Evolutionary conservation across 768 basidiomycete genomes (phyloP).

Genomic region (Tylopilus felleus): DNA sequence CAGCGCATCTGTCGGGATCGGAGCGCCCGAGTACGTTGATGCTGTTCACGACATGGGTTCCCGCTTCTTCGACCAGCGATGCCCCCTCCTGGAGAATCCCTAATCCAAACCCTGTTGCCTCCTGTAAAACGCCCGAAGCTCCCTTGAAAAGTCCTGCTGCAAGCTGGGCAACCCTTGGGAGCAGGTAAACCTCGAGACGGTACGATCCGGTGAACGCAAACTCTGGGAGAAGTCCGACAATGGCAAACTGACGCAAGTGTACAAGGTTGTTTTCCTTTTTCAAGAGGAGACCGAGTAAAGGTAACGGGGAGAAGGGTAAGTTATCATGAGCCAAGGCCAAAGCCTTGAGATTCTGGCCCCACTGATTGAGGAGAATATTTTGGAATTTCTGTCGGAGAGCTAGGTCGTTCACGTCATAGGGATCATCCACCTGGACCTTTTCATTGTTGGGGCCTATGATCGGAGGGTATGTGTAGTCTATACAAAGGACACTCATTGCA

Average conservation of each 20-base stretch:
- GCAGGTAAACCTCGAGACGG: slow-evolving; percentile 18
- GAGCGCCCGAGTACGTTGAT: slow-evolving; percentile 12
- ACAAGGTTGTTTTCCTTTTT: not conserved
- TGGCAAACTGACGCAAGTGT: slow-evolving; percentile 5
- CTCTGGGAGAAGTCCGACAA: slow-evolving; percentile 11
- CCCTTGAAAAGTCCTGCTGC: not conserved
- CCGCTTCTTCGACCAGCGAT: not conserved
- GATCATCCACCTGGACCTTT: slow-evolving; percentile 13
- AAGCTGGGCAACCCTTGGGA: not conserved
- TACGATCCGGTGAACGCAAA: slow-evolving; percentile 19
- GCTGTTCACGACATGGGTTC: slow-evolving; percentile 10
- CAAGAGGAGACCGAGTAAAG: not conserved
- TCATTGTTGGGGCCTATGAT: slow-evolving; percentile 9
- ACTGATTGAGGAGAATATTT: slow-evolving; percentile 3
- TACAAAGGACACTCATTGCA: not conserved
- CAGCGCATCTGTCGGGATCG: slow-evolving; percentile 3
- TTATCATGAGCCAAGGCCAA: not conserved
- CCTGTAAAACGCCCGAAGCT: too few relatives aligned
- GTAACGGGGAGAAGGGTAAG: not conserved
- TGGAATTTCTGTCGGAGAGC: slow-evolving; percentile 6
- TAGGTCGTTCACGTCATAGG: slow-evolving; percentile 2
- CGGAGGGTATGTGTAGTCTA: slow-evolving; percentile 21
- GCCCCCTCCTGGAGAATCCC: not conserved
- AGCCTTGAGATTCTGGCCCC: not conserved
- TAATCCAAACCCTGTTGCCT: too few relatives aligned